These are phyloP conservation scores for Geosmithia morbida DNA, from an alignment of 2,329 filamentous ascomycete genomes.

Conservation along the genomic window DNA sequence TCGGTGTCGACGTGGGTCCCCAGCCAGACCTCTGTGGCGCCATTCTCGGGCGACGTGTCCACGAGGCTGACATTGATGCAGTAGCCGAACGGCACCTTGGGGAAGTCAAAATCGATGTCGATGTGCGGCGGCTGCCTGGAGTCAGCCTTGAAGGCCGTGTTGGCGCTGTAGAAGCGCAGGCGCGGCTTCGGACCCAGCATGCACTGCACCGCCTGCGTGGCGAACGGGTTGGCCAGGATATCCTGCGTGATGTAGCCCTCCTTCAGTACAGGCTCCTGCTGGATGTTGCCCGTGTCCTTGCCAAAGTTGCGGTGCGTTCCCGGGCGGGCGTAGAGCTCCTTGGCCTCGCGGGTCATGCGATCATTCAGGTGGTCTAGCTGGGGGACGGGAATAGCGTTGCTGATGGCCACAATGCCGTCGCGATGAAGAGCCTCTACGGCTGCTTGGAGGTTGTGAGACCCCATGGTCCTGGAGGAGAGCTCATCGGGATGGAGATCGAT, in stretches of 20 bases:
- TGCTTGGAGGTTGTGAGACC: slow-evolving; percentile 35
- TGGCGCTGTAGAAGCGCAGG: slow-evolving; percentile 44
- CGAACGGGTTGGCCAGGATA: slow-evolving; percentile 28
- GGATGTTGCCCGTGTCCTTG: slow-evolving; percentile 47
- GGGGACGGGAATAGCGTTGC: slow-evolving; percentile 32
- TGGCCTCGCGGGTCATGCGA: slow-evolving; percentile 45
- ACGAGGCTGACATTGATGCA: slow-evolving; percentile 39
- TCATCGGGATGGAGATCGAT: neutral
- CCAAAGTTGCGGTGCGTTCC: slow-evolving; percentile 46
- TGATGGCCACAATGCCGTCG: slow-evolving; percentile 42
- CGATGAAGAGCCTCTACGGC: slow-evolving; percentile 33
- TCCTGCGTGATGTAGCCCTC: slow-evolving; percentile 16
- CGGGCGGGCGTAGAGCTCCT: slow-evolving; percentile 25
- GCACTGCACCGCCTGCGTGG: slow-evolving; percentile 38
- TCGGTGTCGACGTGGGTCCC: slow-evolving; percentile 29
- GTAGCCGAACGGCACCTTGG: slow-evolving; percentile 36
- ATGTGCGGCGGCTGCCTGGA: slow-evolving; percentile 41
- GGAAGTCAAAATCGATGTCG: slow-evolving; percentile 44
- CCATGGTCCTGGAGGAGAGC: neutral
- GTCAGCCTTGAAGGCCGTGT: slow-evolving; percentile 31
- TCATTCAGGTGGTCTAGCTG: slow-evolving; percentile 38
- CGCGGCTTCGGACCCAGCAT: slow-evolving; percentile 38
- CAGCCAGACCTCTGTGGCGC: slow-evolving; percentile 44
- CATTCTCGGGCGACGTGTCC: slow-evolving; percentile 33
- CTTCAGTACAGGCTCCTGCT: slow-evolving; percentile 43